Evolutionary conservation across 768 basidiomycete genomes (phyloP).

Genomic region (Gymnopilus dilepis): DNA sequence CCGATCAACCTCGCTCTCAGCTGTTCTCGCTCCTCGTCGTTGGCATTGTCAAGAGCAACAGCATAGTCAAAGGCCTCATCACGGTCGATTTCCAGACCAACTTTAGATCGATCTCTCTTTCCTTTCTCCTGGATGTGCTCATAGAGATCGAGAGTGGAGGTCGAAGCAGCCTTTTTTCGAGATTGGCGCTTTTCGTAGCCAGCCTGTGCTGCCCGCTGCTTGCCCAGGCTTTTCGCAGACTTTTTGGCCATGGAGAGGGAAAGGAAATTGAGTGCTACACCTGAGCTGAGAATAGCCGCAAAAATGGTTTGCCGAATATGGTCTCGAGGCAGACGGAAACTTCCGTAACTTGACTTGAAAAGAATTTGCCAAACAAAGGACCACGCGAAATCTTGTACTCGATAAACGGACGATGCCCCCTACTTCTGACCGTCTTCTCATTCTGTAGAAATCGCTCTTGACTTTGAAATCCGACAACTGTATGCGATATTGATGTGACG

Average conservation of each 20-base stretch:
- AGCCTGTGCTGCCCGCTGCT: slow-evolving; percentile 38
- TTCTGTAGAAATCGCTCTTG: too few species aligned
- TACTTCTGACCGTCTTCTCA: too few species aligned
- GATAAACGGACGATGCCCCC: too few species aligned
- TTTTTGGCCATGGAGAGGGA: slow-evolving; percentile 8
- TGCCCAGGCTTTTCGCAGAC: slow-evolving; percentile 12
- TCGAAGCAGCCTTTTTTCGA: slow-evolving; percentile 42
- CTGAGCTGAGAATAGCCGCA: slow-evolving; percentile 1
- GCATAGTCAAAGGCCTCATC: slow-evolving; percentile 54
- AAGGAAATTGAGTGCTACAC: not conserved
- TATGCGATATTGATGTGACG: too few species aligned
- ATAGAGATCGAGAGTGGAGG: slow-evolving; percentile 59
- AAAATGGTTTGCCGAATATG: not conserved
- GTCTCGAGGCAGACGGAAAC: not conserved
- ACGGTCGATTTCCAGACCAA: slow-evolving; percentile 58
- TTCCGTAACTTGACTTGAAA: not conserved
- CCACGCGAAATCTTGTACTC: not conserved
- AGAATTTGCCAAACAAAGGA: not conserved
- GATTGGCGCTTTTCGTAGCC: slow-evolving; percentile 59
- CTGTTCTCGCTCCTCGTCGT: slow-evolving; percentile 44
- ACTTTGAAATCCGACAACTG: too few species aligned
- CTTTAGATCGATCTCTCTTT: slow-evolving; percentile 48
- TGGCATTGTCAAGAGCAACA: slow-evolving; percentile 45
- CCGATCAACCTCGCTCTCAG: slow-evolving; percentile 54
- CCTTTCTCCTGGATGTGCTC: slow-evolving; percentile 60